Conservation (phyloP, 208 protist genomes). For the Novymonas esmeraldas region DNA sequence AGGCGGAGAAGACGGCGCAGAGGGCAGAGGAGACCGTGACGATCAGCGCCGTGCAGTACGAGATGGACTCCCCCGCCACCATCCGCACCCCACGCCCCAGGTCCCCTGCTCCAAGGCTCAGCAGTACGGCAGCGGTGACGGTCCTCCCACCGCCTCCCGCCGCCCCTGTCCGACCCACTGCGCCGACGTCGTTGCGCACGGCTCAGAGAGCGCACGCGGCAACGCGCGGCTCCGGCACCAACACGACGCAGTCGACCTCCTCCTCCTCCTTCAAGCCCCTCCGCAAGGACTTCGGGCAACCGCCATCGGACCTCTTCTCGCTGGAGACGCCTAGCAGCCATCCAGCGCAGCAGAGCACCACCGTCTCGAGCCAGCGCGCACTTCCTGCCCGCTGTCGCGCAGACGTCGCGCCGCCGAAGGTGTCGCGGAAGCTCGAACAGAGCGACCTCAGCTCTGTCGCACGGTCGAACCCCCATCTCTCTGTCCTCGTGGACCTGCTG, state of each 20-base stretch:
- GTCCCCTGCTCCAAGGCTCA: not conserved
- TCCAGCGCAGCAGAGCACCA: not conserved
- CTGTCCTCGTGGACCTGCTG: slow-evolving; percentile 41
- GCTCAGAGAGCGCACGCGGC: not conserved
- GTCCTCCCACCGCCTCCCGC: not conserved
- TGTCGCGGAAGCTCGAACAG: not conserved
- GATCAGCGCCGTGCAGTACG: not conserved
- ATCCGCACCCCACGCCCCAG: too few species aligned
- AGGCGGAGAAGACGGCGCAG: too few species aligned
- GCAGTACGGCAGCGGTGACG: not conserved
- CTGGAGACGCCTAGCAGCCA: not conserved
- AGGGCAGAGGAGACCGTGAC: not conserved
- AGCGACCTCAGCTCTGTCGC: slow-evolving; percentile 18
- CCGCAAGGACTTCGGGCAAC: not conserved
- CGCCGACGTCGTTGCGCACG: not conserved
- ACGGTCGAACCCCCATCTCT: slow-evolving; percentile 40
- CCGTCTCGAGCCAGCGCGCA: not conserved
- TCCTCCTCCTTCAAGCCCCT: slow-evolving; percentile 5
- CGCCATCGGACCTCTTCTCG: slow-evolving; percentile 6
- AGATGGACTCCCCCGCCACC: not conserved
- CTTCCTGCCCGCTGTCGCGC: not conserved
- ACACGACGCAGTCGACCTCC: not conserved
- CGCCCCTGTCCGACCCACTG: not conserved
- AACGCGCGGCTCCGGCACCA: not conserved
- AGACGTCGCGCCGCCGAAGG: not conserved